Conservation (phyloP, 2,329 filamentous ascomycete species). For the Colletotrichum chlorophyti region DNA sequence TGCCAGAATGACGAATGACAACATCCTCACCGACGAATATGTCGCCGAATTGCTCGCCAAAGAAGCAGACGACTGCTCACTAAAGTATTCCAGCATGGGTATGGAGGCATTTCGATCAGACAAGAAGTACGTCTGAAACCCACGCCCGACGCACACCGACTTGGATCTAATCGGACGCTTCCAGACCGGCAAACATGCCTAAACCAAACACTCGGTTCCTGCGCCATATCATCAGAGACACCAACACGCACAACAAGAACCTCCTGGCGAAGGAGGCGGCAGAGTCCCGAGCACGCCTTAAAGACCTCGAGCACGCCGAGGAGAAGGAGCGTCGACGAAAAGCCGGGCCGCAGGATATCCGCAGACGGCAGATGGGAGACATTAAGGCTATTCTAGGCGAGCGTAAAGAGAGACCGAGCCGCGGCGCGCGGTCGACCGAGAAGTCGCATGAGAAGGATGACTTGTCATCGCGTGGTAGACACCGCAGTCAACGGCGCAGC, state of each 20-base stretch:
- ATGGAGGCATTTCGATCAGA: slow-evolving; percentile 66
- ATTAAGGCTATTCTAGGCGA: slow-evolving; percentile 65
- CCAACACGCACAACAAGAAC: slow-evolving; percentile 87
- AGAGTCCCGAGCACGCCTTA: slow-evolving; percentile 76
- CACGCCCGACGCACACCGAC: too few relatives aligned
- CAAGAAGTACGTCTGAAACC: slow-evolving; percentile 57
- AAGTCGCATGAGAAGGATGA: slow-evolving; percentile 5
- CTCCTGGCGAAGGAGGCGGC: slow-evolving; percentile 83
- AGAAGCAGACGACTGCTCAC: slow-evolving; percentile 77
- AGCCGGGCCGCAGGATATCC: slow-evolving; percentile 57
- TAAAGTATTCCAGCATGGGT: slow-evolving; percentile 78
- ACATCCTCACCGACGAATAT: slow-evolving; percentile 75
- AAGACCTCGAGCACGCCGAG: slow-evolving; percentile 60
- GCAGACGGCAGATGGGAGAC: slow-evolving; percentile 64
- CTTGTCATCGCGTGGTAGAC: slow-evolving; percentile 4
- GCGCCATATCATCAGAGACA: slow-evolving; percentile 85
- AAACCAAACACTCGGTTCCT: slow-evolving; percentile 94
- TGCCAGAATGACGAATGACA: slow-evolving; percentile 50
- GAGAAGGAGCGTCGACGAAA: slow-evolving; percentile 52
- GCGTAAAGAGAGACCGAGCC: slow-evolving; percentile 30
- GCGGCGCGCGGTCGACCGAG: slow-evolving; percentile 15
- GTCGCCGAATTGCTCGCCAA: slow-evolving; percentile 80
- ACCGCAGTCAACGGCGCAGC: slow-evolving; percentile 12
- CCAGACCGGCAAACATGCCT: slow-evolving; percentile 70
- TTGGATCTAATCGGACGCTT: slow-evolving; percentile 18